Evolutionary conservation across 306 rosid genomes (phyloP).

Genomic region (Gastrolobium villosum): DNA sequence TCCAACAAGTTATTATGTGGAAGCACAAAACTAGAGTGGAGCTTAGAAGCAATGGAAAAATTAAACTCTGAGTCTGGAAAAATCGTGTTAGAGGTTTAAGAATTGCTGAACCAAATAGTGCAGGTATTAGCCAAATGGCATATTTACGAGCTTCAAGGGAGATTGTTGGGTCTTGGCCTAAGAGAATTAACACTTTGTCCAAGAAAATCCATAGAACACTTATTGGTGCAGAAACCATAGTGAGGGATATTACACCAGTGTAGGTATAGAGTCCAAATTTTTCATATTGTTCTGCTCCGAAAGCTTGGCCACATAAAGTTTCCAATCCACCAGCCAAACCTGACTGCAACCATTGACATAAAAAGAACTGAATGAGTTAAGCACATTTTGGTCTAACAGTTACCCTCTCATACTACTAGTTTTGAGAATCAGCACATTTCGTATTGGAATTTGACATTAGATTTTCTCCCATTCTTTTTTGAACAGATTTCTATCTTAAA

Average conservation of each 20-base stretch:
- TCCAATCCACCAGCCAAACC: conserved; percentile 80
- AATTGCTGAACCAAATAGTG: conserved; percentile 59
- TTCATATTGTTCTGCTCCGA: conserved; percentile 64
- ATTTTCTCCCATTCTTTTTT: no score
- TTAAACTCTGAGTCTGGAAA: conserved; percentile 65
- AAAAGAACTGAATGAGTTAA: not conserved
- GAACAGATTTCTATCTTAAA: not conserved
- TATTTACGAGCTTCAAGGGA: conserved; percentile 58
- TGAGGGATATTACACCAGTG: conserved; percentile 58
- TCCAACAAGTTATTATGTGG: conserved; percentile 64
- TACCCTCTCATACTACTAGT: no score
- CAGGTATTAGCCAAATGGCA: conserved; percentile 65
- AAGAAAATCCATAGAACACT: conserved; percentile 60
- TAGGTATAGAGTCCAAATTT: conserved; percentile 61
- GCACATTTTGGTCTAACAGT: not conserved
- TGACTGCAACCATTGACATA: conserved; percentile 46
- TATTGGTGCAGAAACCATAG: conserved; percentile 60
- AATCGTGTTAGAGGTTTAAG: conserved; percentile 64
- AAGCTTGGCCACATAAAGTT: conserved; percentile 75
- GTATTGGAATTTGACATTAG: no score
- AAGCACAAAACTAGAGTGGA: conserved; percentile 57
- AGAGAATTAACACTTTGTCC: conserved; percentile 57
- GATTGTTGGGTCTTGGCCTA: conserved; percentile 65
- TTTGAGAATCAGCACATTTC: no score
- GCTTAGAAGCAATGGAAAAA: conserved; percentile 56